Evolutionary conservation across 116 monocot genomes (phyloP).

Genomic region (Dioscorea cayenensis): DNA sequence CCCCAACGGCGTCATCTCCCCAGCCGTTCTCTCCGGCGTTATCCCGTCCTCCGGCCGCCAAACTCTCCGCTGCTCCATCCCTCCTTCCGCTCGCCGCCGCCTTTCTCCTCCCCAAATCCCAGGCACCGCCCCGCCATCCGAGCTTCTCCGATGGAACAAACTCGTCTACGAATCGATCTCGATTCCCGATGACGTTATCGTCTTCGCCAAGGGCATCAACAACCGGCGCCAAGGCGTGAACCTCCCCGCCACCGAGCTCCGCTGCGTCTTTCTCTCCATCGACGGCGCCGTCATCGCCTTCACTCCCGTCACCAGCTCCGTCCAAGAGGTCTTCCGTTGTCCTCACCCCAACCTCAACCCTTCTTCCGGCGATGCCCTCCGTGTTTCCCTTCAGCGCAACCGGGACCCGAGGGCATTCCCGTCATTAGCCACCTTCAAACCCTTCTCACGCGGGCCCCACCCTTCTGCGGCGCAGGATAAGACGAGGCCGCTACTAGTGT

Average conservation of each 20-base stretch:
- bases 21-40: constrained; percentile 23
- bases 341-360: constrained; percentile 17
- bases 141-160: constrained; percentile 39
- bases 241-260: constrained; percentile 25
- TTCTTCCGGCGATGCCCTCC: constrained; percentile 9
- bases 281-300: constrained; percentile 7
- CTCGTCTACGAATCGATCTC: constrained; percentile 59
- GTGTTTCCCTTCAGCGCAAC: constrained; percentile 31
- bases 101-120: constrained; percentile 31
- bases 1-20: constrained; percentile 22
- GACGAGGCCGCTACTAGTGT: constrained; percentile 18
- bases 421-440: constrained; percentile 40
- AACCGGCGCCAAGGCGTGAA: constrained; percentile 14
- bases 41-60: constrained; percentile 19
- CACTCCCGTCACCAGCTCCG: constrained; percentile 43
- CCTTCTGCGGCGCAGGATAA: not conserved
- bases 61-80: constrained; percentile 38
- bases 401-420: constrained; percentile 16
- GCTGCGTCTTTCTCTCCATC: constrained; percentile 35
- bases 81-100: constrained; percentile 22
- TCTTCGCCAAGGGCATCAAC: constrained; percentile 84
- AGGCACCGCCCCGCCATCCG: not conserved
- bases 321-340: constrained; percentile 88
- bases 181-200: constrained; percentile 46
- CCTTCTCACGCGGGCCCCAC: constrained; percentile 1